These are phyloP conservation scores for Zalerion maritima DNA, from an alignment of 495 filamentous ascomycete species.

Conservation along the genomic window DNA sequence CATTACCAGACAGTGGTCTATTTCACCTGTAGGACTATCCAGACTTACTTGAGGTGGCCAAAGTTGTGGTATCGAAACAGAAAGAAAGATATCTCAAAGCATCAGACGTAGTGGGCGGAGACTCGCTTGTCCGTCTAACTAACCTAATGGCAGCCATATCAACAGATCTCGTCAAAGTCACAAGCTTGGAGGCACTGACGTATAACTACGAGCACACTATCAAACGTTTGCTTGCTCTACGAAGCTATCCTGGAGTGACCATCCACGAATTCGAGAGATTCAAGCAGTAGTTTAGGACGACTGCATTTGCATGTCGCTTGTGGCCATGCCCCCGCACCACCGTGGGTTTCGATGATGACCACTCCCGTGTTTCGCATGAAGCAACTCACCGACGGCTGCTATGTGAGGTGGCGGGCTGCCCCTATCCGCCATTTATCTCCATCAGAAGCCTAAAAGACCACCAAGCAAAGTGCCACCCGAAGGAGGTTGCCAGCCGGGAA, in stretches of 20 bases:
- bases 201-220: constrained; percentile 9
- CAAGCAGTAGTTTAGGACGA: constrained; percentile 9
- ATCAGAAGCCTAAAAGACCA: constrained; percentile 5
- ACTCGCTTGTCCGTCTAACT: too few relatives aligned
- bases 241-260: constrained; percentile 5
- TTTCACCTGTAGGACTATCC: too few relatives aligned
- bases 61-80: too few relatives aligned
- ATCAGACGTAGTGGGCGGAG: not conserved
- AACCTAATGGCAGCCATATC: not conserved
- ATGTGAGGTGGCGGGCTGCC: constrained; percentile 3
- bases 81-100: not conserved
- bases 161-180: not conserved
- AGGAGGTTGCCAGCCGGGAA: too few relatives aligned
- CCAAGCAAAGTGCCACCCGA: constrained; percentile 4
- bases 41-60: too few relatives aligned
- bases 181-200: constrained; percentile 1
- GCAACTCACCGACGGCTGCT: constrained; percentile 1
- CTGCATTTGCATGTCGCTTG: constrained; percentile 13
- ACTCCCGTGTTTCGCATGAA: constrained; percentile 4
- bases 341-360: constrained; percentile 2
- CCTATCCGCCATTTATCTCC: constrained; percentile 5
- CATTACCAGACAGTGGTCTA: not conserved
- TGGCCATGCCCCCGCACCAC: constrained; percentile 3
- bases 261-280: constrained; percentile 13
- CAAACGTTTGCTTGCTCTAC: constrained; percentile 4